A percentile compares a stretch with the other conserved stretches of the same genome.
phyloP scores from a whole-genome alignment of 768 basidiomycete species.

The Hemileccinum impolitum region DNA sequence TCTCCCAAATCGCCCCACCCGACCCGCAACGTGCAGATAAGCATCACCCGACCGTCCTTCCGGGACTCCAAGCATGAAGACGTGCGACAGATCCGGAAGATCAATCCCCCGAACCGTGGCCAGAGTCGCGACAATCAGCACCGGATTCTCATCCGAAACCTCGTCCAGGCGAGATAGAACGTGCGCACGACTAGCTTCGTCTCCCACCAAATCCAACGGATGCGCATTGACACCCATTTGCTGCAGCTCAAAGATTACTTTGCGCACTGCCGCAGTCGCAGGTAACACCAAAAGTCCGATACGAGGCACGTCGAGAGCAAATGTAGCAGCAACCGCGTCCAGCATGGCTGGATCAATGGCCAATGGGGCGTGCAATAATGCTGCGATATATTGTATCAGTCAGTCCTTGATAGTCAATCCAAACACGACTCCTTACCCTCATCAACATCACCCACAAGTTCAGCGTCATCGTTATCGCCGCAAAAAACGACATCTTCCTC shows the following conservation, averaged over 20 bases:
- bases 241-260: slow-evolving; percentile 62
- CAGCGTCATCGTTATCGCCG: slow-evolving; percentile 19
- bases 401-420: slow-evolving; percentile 1
- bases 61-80: slow-evolving; percentile 67
- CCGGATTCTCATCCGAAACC: slow-evolving; percentile 47
- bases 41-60: slow-evolving; percentile 50
- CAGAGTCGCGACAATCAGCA: slow-evolving; percentile 62
- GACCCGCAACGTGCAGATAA: slow-evolving; percentile 70
- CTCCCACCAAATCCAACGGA: slow-evolving; percentile 50
- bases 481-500: slow-evolving; percentile 22
- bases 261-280: slow-evolving; percentile 55
- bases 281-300: slow-evolving; percentile 67
- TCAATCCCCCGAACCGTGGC: slow-evolving; percentile 74
- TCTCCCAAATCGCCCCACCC: slow-evolving; percentile 70
- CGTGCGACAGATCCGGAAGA: slow-evolving; percentile 66
- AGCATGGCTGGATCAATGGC: slow-evolving; percentile 54
- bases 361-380: slow-evolving; percentile 43
- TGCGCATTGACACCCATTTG: slow-evolving; percentile 66
- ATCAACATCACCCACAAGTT: slow-evolving; percentile 19
- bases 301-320: slow-evolving; percentile 71
- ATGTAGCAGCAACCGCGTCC: slow-evolving; percentile 66
- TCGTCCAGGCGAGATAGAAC: slow-evolving; percentile 35
- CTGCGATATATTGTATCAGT: slow-evolving; percentile 32
- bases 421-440: slow-evolving; percentile 14
- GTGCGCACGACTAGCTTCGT: slow-evolving; percentile 41